Evolutionary conservation across 805 yeast species (phyloP).

Genomic region (Candida broadrunensis): DNA sequence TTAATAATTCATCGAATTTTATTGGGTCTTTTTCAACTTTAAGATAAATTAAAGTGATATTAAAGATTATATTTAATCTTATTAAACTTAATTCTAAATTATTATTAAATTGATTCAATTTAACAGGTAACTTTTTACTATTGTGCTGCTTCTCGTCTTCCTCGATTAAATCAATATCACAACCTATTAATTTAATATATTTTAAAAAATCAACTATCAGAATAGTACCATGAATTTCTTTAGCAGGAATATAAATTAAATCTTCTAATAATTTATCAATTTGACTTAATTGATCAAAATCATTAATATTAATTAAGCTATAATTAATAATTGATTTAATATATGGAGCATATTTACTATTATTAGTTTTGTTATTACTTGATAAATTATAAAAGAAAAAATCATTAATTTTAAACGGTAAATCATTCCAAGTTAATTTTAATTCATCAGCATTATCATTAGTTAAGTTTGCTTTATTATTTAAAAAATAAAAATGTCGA

Average conservation of each 20-base stretch:
- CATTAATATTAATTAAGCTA: constrained; percentile 4
- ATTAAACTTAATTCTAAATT: constrained; percentile 11
- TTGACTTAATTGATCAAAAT: constrained; percentile 3
- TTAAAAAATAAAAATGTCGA: constrained; percentile 23
- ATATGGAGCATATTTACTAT: background rate
- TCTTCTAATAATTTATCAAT: background rate
- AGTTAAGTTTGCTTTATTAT: constrained; percentile 1
- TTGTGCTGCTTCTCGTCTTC: no score
- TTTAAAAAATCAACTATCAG: background rate
- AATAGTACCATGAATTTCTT: background rate
- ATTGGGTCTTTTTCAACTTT: background rate
- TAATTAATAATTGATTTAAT: constrained; percentile 6
- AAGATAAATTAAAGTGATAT: constrained; percentile 4
- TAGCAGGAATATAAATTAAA: background rate
- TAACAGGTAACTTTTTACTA: constrained; percentile 10
- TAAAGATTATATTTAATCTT: constrained; percentile 16
- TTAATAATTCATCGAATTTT: background rate
- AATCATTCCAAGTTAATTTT: background rate
- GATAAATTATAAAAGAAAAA: constrained; percentile 2
- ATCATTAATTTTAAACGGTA: constrained; percentile 3
- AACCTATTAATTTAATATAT: background rate
- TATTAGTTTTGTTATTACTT: background rate
- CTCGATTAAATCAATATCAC: background rate
- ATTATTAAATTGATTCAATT: constrained; percentile 19
- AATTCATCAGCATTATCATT: background rate